phyloP scores from a whole-genome alignment of 2,329 filamentous ascomycete species.

The Didymella pinodella region DNA sequence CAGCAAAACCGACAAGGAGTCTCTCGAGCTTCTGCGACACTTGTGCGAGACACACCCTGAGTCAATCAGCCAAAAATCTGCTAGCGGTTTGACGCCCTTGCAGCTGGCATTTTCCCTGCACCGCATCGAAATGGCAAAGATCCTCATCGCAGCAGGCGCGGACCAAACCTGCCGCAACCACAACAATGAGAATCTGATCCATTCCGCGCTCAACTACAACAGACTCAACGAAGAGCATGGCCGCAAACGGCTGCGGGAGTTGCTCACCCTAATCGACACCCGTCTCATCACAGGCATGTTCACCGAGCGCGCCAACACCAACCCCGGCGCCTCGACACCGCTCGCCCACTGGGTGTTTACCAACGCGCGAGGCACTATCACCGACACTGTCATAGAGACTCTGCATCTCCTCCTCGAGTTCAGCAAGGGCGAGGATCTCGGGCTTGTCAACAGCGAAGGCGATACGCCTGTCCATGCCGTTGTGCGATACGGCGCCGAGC shows the following conservation, averaged over 20 bases:
- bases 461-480: constrained; percentile 71
- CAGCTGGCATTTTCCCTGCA: constrained; percentile 69
- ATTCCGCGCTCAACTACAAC: constrained; percentile 53
- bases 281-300: constrained; percentile 66
- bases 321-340: constrained; percentile 67
- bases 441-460: constrained; percentile 69
- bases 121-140: constrained; percentile 63
- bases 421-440: constrained; percentile 58
- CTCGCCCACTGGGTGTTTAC: constrained; percentile 58
- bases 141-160: constrained; percentile 72
- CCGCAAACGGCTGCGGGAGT: constrained; percentile 49
- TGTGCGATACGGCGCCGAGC: constrained; percentile 51
- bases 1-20: constrained; percentile 49
- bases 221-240: constrained; percentile 32
- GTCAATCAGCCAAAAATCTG: constrained; percentile 67
- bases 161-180: constrained; percentile 71
- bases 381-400: not conserved
- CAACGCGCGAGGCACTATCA: not conserved
- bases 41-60: constrained; percentile 69
- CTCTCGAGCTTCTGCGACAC: constrained; percentile 68
- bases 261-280: constrained; percentile 67
- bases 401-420: constrained; percentile 44
- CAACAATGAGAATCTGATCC: constrained; percentile 72
- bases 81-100: constrained; percentile 69
- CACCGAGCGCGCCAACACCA: constrained; percentile 62